Percentiles rank a stretch among this genome's conserved stretches.
phyloP scores from a whole-genome alignment of 2,329 filamentous ascomycete genomes.

The Fusarium poae region DNA sequence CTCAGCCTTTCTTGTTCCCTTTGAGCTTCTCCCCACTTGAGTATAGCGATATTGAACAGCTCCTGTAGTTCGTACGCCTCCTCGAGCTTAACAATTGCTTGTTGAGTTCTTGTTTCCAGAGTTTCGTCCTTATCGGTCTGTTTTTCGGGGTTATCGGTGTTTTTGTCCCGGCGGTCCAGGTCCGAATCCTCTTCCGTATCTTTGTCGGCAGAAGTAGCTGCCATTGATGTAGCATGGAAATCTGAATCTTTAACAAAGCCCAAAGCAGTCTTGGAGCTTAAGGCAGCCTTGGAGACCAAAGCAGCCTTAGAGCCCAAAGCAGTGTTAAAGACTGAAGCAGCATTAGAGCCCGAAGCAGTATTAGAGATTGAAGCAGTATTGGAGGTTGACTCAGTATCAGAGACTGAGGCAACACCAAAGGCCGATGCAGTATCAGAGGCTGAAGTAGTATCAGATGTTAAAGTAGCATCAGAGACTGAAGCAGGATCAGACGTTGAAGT shows the following conservation, averaged over 20 bases:
- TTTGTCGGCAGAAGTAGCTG: background rate
- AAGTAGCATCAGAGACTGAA: background rate
- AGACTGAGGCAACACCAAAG: background rate
- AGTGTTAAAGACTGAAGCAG: no score
- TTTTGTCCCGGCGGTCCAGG: background rate
- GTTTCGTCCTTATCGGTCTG: background rate
- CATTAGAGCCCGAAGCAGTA: no score
- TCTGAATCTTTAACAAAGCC: background rate
- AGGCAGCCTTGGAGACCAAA: no score
- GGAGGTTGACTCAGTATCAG: background rate
- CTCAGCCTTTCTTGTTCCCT: background rate
- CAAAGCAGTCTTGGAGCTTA: background rate
- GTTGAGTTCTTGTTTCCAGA: background rate
- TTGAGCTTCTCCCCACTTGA: background rate
- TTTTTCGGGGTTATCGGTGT: background rate
- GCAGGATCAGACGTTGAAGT: background rate
- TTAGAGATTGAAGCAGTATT: background rate
- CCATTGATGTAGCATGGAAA: background rate
- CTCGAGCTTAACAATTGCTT: background rate
- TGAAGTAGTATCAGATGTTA: background rate
- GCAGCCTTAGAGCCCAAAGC: no score
- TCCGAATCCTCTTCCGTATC: background rate
- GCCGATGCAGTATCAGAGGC: background rate
- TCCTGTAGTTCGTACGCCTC: background rate
- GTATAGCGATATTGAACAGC: background rate